A percentile compares a stretch with the other conserved stretches of the same genome.
These are phyloP conservation scores for Nidula niveotomentosa DNA, from an alignment of 1,284 basidiomycete species.

Conservation along the genomic window DNA sequence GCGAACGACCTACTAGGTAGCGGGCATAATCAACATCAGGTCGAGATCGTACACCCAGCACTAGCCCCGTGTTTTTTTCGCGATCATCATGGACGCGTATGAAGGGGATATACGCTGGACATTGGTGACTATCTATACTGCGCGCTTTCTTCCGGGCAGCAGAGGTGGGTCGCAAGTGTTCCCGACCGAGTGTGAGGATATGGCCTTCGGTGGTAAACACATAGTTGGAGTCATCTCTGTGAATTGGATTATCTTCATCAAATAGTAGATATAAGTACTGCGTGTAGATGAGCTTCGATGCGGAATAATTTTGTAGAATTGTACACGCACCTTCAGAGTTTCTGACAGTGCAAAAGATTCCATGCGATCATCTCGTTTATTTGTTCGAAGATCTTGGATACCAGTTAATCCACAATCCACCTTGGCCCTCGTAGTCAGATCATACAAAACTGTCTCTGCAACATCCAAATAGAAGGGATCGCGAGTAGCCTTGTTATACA, in stretches of 20 bases:
- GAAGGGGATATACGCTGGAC: slow-evolving; percentile 65
- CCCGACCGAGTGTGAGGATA: slow-evolving; percentile 65
- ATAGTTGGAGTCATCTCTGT: slow-evolving; percentile 75
- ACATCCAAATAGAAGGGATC: slow-evolving; percentile 92
- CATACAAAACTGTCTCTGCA: slow-evolving; percentile 80
- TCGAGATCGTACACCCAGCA: slow-evolving; percentile 68
- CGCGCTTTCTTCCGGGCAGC: slow-evolving; percentile 60
- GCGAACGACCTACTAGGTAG: slow-evolving; percentile 54
- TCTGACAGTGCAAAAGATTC: slow-evolving; percentile 91
- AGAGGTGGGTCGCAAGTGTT: slow-evolving; percentile 56
- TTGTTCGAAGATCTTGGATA: slow-evolving; percentile 78
- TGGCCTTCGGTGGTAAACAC: slow-evolving; percentile 96
- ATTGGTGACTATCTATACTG: slow-evolving; percentile 67
- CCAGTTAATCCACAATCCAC: slow-evolving; percentile 86
- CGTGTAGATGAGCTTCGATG: background rate
- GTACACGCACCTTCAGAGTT: slow-evolving; percentile 72
- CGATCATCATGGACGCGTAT: slow-evolving; percentile 27
- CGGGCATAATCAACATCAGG: slow-evolving; percentile 79
- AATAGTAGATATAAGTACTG: slow-evolving; percentile 93
- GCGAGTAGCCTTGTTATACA: slow-evolving; percentile 70
- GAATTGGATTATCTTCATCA: slow-evolving; percentile 78
- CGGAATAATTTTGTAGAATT: background rate
- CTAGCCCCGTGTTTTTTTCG: slow-evolving; percentile 44
- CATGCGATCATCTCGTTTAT: slow-evolving; percentile 87
- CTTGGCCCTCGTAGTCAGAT: slow-evolving; percentile 72